Evolutionary conservation across 2,329 filamentous ascomycete genomes (phyloP), one percentile per base, ranked within the genome.

Genomic region (Ophiostoma montium): DNA sequence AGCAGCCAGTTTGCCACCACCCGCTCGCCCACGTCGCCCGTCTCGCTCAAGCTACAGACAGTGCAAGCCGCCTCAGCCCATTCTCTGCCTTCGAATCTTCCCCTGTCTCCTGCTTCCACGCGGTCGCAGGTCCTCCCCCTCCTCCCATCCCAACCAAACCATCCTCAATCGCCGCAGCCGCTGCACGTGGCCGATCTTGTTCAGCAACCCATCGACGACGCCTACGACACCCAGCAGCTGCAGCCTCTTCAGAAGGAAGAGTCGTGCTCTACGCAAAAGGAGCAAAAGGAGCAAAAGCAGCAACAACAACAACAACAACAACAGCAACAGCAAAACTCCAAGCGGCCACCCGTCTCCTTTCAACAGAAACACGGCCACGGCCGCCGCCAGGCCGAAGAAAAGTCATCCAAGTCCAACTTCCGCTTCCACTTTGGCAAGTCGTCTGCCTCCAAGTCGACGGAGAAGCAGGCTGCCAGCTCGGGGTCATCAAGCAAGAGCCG

Each of bases 361-460:
- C 50, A 54, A 47, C 58, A 55, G 44, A 53, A 50, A 50, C 55
- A 61, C 46, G 44, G 52, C 51, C 47, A 51, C 52, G 52, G 57
- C 46, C 48, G 46, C 41, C 51, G 53, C 50, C 58, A 62, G 55
- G 67, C 66, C 57, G 65, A 62, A 55, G 65, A 63, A 47, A 70
- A 68, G 56, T 55, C 64, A n/a, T 64, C 67, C 51, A 72, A 70
- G 58, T 67, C 67, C 57, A 67, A 68, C 55, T 73, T 74, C 61
- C 65, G 67, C 50, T 72, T 73, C 57, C 67, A 70, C 59, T 74
- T 74, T 60, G 67, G 64, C 53, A 75, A 74, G 56, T 60, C 61
- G 56, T 60, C 61, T 19, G 18, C 42, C 13, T 15, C 41, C 55
- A 71, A 67, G 55, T 61, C 67, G 47, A 62, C 64, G 43, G 69